A percentile compares a stretch with the other conserved stretches of the same genome.
Evolutionary conservation across 2,329 filamentous ascomycete genomes (phyloP).

Genomic region (Metarhizium guizhouense): DNA sequence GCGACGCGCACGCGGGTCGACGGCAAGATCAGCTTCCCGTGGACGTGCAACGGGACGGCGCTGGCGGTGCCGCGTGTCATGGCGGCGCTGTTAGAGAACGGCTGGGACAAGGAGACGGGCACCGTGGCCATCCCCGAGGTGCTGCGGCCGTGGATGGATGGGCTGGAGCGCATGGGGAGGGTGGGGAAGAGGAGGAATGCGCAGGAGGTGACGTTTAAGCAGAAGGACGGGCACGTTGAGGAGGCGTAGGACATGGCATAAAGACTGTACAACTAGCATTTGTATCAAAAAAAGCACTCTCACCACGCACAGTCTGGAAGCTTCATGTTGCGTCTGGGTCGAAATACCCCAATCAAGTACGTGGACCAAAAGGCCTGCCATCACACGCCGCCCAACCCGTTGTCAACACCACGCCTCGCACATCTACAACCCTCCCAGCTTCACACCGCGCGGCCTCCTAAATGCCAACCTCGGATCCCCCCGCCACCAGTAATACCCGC

Average conservation of each 20-base stretch:
- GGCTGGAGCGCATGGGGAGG: constrained; percentile 52
- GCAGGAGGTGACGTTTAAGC: constrained; percentile 2
- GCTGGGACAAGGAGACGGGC: constrained; percentile 65
- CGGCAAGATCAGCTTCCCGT: constrained; percentile 60
- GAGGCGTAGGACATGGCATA: background rate
- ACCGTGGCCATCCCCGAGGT: constrained; percentile 70
- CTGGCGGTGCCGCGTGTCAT: constrained; percentile 84
- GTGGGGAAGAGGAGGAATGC: constrained; percentile 15
- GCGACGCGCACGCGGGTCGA: constrained; percentile 60
- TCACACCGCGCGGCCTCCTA: constrained; percentile 10
- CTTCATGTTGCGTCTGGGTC: too few relatives aligned
- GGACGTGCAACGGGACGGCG: constrained; percentile 90
- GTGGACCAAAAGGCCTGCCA: too few relatives aligned
- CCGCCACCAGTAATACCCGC: constrained; percentile 23
- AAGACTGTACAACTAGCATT: background rate
- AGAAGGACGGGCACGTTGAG: background rate
- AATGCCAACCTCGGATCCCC: constrained; percentile 18
- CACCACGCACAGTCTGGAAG: background rate
- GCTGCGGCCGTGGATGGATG: constrained; percentile 77
- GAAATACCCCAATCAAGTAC: too few relatives aligned
- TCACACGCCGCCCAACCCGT: background rate
- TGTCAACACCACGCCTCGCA: background rate
- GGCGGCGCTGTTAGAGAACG: constrained; percentile 82
- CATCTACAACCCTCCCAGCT: constrained; percentile 5
- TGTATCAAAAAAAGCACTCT: background rate